Evolutionary conservation across 1,139 yeast genomes (phyloP).

Genomic region (Debaryomycetaceae sp.): DNA sequence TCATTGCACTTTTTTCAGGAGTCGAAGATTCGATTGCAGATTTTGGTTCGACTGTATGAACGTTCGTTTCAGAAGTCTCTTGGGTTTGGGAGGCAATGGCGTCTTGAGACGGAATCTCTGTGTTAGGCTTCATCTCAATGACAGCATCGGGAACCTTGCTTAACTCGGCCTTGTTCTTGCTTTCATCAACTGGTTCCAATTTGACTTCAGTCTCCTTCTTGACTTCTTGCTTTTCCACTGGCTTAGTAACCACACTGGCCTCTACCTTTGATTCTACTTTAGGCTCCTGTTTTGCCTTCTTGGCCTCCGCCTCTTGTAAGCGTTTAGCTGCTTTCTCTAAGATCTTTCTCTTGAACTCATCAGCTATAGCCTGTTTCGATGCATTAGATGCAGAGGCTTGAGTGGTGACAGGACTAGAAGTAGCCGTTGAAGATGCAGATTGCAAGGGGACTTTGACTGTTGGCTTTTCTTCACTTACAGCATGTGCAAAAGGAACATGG

Average conservation of each 20-base stretch:
- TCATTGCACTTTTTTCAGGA: neutral
- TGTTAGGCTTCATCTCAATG: neutral
- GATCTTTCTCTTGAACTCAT: slow-evolving; percentile 17
- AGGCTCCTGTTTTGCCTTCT: slow-evolving; percentile 1
- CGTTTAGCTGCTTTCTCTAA: slow-evolving; percentile 12
- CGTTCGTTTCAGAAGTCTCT: neutral
- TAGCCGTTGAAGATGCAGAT: slow-evolving; percentile 7
- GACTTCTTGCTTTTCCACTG: neutral
- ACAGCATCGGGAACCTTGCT: neutral
- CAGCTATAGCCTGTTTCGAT: slow-evolving; percentile 16
- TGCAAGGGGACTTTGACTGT: slow-evolving; percentile 10
- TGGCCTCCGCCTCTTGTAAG: slow-evolving; percentile 7
- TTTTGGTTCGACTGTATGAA: neutral
- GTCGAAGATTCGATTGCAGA: neutral
- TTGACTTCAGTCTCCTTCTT: neutral
- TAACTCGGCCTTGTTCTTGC: neutral
- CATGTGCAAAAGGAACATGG: slow-evolving; percentile 1
- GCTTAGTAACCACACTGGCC: slow-evolving; percentile 2
- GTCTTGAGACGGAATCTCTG: neutral
- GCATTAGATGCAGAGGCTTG: slow-evolving; percentile 9
- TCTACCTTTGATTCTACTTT: slow-evolving; percentile 3
- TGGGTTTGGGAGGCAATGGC: neutral
- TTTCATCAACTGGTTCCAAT: neutral
- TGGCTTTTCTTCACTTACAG: slow-evolving; percentile 3
- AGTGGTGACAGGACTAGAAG: slow-evolving; percentile 16